Conservation (phyloP, 306 rosid genomes). For the Gleditsia sinensis region DNA sequence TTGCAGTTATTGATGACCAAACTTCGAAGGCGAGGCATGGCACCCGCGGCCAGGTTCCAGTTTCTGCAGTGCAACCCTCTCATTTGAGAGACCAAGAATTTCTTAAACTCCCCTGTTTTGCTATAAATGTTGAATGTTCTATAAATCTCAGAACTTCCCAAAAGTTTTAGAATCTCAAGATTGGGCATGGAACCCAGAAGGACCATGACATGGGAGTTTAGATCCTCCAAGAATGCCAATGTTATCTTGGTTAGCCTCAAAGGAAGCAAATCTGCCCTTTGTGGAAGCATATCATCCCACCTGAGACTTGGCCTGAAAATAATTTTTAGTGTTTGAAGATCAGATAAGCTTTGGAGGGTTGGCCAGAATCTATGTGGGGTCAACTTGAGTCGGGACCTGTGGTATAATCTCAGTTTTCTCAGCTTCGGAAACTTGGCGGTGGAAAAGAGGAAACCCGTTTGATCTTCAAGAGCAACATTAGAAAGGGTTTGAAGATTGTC, state of each 20-base stretch:
- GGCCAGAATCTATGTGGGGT: not conserved
- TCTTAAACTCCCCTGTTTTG: not conserved
- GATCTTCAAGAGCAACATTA: not conserved
- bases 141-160: rapidly evolving
- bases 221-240: not conserved
- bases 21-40: not conserved
- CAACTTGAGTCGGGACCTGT: not conserved
- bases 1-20: rapidly evolving
- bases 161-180: not conserved
- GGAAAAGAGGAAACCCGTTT: no score
- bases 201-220: not conserved
- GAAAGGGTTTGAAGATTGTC: not conserved
- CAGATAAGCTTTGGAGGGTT: not conserved
- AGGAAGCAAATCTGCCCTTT: not conserved
- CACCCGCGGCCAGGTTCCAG: not conserved
- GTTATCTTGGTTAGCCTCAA: not conserved
- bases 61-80: not conserved
- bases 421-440: not conserved
- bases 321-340: not conserved
- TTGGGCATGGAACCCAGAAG: not conserved
- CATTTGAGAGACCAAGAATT: not conserved
- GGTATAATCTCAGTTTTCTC: not conserved
- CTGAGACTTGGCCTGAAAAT: no score
- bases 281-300: not conserved
- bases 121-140: not conserved